phyloP scores from a whole-genome alignment of 2,329 filamentous ascomycete species.

The Fusarium solani-melongenae region DNA sequence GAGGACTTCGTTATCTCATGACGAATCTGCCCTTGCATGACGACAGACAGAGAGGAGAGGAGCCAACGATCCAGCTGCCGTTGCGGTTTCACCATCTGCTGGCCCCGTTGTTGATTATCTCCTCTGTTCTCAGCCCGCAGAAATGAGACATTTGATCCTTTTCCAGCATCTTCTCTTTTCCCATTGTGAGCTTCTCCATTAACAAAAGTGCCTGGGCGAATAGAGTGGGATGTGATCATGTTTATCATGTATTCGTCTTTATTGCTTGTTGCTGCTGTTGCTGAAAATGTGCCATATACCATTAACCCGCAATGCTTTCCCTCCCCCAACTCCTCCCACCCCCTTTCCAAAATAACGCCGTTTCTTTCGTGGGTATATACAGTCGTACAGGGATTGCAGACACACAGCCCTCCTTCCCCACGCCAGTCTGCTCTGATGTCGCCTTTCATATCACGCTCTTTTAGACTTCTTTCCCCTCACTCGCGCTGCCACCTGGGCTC shows the following conservation, averaged over 20 bases:
- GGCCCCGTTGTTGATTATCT: neutral
- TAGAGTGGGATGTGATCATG: neutral
- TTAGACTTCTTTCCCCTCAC: neutral
- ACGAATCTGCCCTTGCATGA: neutral
- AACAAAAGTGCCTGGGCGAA: neutral
- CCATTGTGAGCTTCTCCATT: neutral
- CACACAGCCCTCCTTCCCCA: slow-evolving; percentile 12
- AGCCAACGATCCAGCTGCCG: neutral
- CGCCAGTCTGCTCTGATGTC: slow-evolving; percentile 7
- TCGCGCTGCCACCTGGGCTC: slow-evolving; percentile 44
- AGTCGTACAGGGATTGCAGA: slow-evolving; percentile 33
- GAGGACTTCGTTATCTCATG: neutral
- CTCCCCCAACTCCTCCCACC: neutral
- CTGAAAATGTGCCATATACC: slow-evolving; percentile 7
- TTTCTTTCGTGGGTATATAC: slow-evolving; percentile 40
- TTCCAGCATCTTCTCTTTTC: neutral
- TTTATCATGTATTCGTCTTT: slow-evolving; percentile 1
- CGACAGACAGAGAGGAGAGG: neutral
- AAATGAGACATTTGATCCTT: slow-evolving; percentile 1
- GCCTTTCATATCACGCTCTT: neutral
- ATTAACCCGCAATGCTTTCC: slow-evolving; percentile 14
- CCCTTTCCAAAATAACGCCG: slow-evolving; percentile 34
- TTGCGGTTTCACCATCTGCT: neutral
- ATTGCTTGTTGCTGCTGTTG: neutral
- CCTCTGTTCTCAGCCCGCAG: neutral